These are phyloP conservation scores for Trypanosoma avium DNA, from an alignment of 208 protist genomes.

Conservation along the genomic window DNA sequence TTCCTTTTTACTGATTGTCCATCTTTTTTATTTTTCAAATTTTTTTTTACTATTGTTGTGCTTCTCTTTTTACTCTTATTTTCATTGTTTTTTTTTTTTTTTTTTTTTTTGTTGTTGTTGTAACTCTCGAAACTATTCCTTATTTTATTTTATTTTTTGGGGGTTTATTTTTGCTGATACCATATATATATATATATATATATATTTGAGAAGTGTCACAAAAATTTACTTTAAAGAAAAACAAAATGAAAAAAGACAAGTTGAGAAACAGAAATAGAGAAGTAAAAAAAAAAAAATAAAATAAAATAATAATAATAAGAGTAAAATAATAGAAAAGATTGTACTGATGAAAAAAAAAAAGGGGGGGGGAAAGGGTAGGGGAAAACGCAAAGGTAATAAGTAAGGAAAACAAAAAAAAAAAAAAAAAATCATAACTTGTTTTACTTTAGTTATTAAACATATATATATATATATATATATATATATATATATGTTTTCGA, in stretches of 20 bases:
- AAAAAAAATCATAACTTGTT: no score
- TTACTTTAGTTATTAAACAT: not conserved
- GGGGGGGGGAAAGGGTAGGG: not conserved
- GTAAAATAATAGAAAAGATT: not conserved
- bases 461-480: not conserved
- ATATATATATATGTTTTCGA: not conserved
- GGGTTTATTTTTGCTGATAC: not conserved
- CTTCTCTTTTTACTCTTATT: not conserved
- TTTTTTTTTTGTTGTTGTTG: not conserved
- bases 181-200: not conserved
- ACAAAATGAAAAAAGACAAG: constrained; percentile 1
- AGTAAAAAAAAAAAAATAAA: not conserved
- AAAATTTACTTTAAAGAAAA: not conserved
- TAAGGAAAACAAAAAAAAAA: constrained; percentile 23
- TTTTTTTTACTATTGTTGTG: not conserved
- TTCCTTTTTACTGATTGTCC: no score
- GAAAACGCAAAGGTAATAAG: constrained; percentile 4
- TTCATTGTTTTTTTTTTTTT: not conserved
- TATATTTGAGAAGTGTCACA: no score
- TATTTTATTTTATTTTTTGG: constrained; percentile 13
- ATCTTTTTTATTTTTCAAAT: constrained; percentile 7
- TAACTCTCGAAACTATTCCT: not conserved
- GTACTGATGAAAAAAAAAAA: not conserved
- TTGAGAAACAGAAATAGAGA: not conserved
- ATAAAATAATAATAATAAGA: not conserved